These are phyloP conservation scores for Exophiala spinifera DNA, from an alignment of 2,329 filamentous ascomycete species.

Conservation along the genomic window DNA sequence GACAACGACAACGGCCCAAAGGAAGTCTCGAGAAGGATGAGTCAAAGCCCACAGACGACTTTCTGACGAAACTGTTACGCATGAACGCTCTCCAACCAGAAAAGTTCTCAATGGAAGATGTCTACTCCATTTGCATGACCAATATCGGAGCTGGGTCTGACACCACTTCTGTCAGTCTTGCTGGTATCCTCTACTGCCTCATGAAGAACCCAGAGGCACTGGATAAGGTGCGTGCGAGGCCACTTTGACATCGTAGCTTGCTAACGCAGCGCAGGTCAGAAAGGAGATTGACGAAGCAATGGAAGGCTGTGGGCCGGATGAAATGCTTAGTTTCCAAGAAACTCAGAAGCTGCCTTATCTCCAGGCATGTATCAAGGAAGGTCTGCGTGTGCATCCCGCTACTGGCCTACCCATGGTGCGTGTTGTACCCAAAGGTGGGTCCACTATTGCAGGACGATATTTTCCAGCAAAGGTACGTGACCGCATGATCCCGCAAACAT, in stretches of 20 bases:
- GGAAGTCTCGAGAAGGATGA: slow-evolving; percentile 21
- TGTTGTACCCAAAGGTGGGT: slow-evolving; percentile 51
- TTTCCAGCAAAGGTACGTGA: slow-evolving; percentile 39
- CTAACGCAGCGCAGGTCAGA: slow-evolving; percentile 14
- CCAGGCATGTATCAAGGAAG: slow-evolving; percentile 73
- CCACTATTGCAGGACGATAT: slow-evolving; percentile 40
- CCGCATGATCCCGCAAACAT: not conserved
- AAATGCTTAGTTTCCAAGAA: slow-evolving; percentile 57
- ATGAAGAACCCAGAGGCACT: slow-evolving; percentile 55
- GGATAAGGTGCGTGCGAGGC: slow-evolving; percentile 12
- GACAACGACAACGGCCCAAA: slow-evolving; percentile 22
- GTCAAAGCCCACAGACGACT: slow-evolving; percentile 33
- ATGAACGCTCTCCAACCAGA: slow-evolving; percentile 27
- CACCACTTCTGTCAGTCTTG: slow-evolving; percentile 72
- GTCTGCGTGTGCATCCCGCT: slow-evolving; percentile 72
- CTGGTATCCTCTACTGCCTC: slow-evolving; percentile 70
- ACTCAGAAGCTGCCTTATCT: slow-evolving; percentile 65
- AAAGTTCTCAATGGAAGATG: slow-evolving; percentile 35
- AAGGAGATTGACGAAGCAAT: slow-evolving; percentile 23
- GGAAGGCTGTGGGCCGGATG: slow-evolving; percentile 35
- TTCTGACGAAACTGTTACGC: slow-evolving; percentile 43
- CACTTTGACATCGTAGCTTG: not conserved
- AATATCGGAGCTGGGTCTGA: slow-evolving; percentile 64
- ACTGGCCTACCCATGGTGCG: slow-evolving; percentile 70
- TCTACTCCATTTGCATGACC: slow-evolving; percentile 12